Evolutionary conservation across 805 yeast species (phyloP), one percentile per base, ranked within the genome.

Genomic region (Diddensiella caesifluorescens): DNA sequence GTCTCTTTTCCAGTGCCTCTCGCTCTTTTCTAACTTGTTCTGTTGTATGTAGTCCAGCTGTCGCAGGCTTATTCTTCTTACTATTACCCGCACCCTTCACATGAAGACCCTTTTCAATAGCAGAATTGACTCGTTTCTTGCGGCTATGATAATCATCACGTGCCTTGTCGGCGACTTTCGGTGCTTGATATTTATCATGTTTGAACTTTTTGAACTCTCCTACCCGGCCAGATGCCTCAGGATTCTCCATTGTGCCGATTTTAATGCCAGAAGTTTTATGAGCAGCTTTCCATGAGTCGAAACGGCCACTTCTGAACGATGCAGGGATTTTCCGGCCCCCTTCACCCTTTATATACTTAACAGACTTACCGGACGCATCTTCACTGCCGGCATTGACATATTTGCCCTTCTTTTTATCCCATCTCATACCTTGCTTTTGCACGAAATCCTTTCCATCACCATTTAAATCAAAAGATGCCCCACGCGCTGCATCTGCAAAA

Each of bases 391-490:
- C 71, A 60, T 85, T 85, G 57, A 89, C 75, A 63, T 85, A 90
- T 51, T 87, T 87, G 56, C 94, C 92, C 63, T 84, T 82, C 74
- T 87, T 86, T 63, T 76, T 84, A 65, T 90, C 97, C 98, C 98
- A 90, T 59, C 77, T 74, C 73, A 83, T 80, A 18, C 80, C 78
- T 36, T 74, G 77, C 44, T 72, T 71, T 73, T 79, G 40, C 37
- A 66, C 75, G 33, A 78, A 73, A 52, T 80, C 83, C 47, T 74
- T 78, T 48, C 88, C 95, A 54, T 84, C 88, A 35, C 71, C 77
- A 45, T 73, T 80, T 52, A 92, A 68, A 57, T 89, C 96, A 63
- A 88, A 90, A 0, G 95, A 72, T 0, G 95, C 97, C 22, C 70
- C 69, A n/a, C 79, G 74, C 1, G 95, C 97, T 37, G 80, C 94